A percentile compares a stretch with the other conserved stretches of the same genome.
Conservation (phyloP, 192 early-diverging fungal genomes). For the Coemansia sp. region DNA sequence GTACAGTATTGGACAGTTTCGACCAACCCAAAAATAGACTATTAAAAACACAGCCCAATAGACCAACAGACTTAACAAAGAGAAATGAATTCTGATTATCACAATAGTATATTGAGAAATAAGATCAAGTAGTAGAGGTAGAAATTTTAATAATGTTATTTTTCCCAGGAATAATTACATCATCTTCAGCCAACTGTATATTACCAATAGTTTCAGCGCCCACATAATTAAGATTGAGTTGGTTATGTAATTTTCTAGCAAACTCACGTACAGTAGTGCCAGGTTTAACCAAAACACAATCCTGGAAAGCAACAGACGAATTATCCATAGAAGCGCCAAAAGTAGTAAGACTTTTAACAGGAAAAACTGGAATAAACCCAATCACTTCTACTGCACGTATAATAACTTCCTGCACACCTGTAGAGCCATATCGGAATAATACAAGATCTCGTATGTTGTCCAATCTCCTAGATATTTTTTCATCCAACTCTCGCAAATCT, state of each 20-base stretch:
- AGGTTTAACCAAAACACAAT: slow-evolving; percentile 70
- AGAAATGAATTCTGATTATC: too few relatives aligned
- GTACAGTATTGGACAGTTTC: too few relatives aligned
- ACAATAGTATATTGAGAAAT: too few relatives aligned
- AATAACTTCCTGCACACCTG: slow-evolving; percentile 75
- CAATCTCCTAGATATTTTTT: slow-evolving; percentile 55
- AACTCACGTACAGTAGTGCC: slow-evolving; percentile 76
- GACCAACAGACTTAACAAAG: too few relatives aligned
- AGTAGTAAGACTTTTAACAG: slow-evolving; percentile 70
- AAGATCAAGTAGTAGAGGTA: neutral
- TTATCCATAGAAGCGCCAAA: slow-evolving; percentile 47
- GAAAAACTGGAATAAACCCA: slow-evolving; percentile 70
- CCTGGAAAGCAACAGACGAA: slow-evolving; percentile 58
- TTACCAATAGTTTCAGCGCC: slow-evolving; percentile 77
- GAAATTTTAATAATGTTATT: slow-evolving; percentile 45
- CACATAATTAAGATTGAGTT: slow-evolving; percentile 57
- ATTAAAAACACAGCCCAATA: too few relatives aligned
- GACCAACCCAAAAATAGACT: too few relatives aligned
- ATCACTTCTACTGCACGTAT: slow-evolving; percentile 63
- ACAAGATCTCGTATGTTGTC: slow-evolving; percentile 73
- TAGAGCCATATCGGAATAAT: slow-evolving; percentile 78
- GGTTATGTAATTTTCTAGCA: slow-evolving; percentile 63
- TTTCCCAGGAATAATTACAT: slow-evolving; percentile 38
- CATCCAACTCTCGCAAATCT: slow-evolving; percentile 56
- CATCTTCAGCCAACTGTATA: slow-evolving; percentile 61